A percentile compares a stretch with the other conserved stretches of the same genome.
These are phyloP conservation scores for Fusarium nisikadoi DNA, from an alignment of 2,329 filamentous ascomycete species.

Conservation along the genomic window DNA sequence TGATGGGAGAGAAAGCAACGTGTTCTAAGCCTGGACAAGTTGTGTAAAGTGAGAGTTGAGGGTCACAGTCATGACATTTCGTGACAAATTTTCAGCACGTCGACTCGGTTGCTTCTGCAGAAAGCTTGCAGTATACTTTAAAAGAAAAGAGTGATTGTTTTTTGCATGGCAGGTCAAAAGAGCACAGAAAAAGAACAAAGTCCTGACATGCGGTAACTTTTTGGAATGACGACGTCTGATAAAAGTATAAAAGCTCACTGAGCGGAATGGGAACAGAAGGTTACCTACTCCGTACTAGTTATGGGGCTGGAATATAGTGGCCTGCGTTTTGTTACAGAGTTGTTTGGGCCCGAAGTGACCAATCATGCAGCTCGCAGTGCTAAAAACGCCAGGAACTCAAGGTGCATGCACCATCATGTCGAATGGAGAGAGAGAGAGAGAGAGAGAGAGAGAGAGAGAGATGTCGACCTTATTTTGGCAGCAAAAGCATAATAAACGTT, in stretches of 20 bases:
- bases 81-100: background rate
- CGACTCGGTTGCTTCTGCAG: background rate
- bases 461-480: background rate
- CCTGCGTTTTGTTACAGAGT: background rate
- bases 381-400: background rate
- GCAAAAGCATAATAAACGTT: background rate
- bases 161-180: background rate
- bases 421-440: too few relatives aligned
- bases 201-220: background rate
- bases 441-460: background rate
- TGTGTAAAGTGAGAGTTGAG: background rate
- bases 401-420: background rate
- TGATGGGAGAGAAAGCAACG: slow-evolving; percentile 29
- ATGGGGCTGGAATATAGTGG: background rate
- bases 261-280: background rate
- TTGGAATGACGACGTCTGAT: slow-evolving; percentile 22
- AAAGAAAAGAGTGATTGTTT: background rate
- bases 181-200: background rate
- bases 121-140: background rate
- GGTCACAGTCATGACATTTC: background rate
- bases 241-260: background rate
- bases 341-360: background rate
- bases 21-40: slow-evolving; percentile 29
- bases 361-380: background rate
- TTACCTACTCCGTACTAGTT: too few relatives aligned